Base-by-base conservation (phyloP, 2,329 filamentous ascomycete species). In the Microdochium bolleyi region DNA sequence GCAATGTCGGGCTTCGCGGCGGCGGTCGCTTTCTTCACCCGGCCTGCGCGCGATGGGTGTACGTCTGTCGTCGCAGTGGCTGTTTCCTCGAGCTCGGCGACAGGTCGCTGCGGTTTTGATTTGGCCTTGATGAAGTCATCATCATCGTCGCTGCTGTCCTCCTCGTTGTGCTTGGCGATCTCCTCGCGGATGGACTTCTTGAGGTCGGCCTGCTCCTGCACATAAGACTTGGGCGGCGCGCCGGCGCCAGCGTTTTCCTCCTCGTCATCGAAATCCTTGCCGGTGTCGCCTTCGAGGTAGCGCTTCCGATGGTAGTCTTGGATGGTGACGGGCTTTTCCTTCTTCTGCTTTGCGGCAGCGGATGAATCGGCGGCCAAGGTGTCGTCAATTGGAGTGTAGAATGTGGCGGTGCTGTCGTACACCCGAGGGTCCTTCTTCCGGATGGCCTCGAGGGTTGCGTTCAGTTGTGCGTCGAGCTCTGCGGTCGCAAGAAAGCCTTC, bases 231-330 rank as follows among this genome's bases (percentile, higher is more conserved):
- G 2, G 83, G 81, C 7, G 65, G 64, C 48, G 63, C 60, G 27
- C 27, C 27, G 19, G 41, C 16, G 5, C 37, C 19, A 8, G 4
- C 7, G 4, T 41, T 14, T 34, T 79, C 73, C 11, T 76, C 74
- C 4, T 77, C 74, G 8, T 81, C 77, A 14, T 85, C 80, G 19
- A 82, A 75, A 16, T 84, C 81, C 2, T 70, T 78, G n/a, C 77
- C 81, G 10, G 75, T 73, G 54, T 84, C 79, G 34, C 89, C 90
- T 38, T 83, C 83, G 54, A 97, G 67, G n/a, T 96, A 76, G 62
- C 92, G 95, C 68, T 94, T 83, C 56, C 92, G 85, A 65, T 99
- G 94, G 69, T 96, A 99, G 69, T 99, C 91, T 60, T 82, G 82
- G 52, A 99, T 75, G 55, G 82, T 89, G 73, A 99, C 84, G 1